Percentiles rank a stretch among this genome's conserved stretches.
These are phyloP conservation scores for Euptelea pleiosperma DNA, from an alignment of 164 flowering plant species.

Conservation along the genomic window DNA sequence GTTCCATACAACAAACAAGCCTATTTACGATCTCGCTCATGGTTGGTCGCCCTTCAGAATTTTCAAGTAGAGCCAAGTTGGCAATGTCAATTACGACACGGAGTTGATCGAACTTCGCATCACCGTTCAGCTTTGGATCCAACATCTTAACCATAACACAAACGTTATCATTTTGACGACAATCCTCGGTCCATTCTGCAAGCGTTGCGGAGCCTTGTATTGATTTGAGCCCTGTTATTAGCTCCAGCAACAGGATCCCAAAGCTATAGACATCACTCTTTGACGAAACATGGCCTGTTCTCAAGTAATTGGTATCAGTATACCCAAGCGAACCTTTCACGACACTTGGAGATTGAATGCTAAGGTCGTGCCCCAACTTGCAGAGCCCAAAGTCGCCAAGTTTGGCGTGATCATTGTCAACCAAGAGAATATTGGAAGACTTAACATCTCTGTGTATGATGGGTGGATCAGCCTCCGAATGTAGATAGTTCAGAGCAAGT, in stretches of 20 bases:
- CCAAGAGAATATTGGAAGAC: slow-evolving; percentile 34
- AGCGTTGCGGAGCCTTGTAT: slow-evolving; percentile 32
- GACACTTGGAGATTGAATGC: slow-evolving; percentile 8
- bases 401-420: slow-evolving; percentile 33
- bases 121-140: slow-evolving; percentile 38
- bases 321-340: slow-evolving; percentile 38
- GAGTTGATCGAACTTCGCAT: slow-evolving; percentile 24
- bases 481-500: slow-evolving; percentile 37
- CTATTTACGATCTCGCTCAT: slow-evolving; percentile 26
- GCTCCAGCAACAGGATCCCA: slow-evolving; percentile 34
- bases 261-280: slow-evolving; percentile 40
- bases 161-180: slow-evolving; percentile 16
- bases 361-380: slow-evolving; percentile 30
- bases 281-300: slow-evolving; percentile 29
- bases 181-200: slow-evolving; percentile 36
- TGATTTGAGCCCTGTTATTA: slow-evolving; percentile 35
- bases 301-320: slow-evolving; percentile 29
- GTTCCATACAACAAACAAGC: slow-evolving; percentile 5
- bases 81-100: slow-evolving; percentile 29
- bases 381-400: slow-evolving; percentile 44
- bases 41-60: slow-evolving; percentile 29
- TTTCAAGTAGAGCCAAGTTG: slow-evolving; percentile 25
- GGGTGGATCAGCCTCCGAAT: slow-evolving; percentile 32
- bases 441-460: slow-evolving; percentile 39
- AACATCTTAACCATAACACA: slow-evolving; percentile 21